Percentiles rank a stretch among this genome's conserved stretches.
Evolutionary conservation across 345 rosid species (phyloP).

Genomic region (Anastatica hierochuntica): DNA sequence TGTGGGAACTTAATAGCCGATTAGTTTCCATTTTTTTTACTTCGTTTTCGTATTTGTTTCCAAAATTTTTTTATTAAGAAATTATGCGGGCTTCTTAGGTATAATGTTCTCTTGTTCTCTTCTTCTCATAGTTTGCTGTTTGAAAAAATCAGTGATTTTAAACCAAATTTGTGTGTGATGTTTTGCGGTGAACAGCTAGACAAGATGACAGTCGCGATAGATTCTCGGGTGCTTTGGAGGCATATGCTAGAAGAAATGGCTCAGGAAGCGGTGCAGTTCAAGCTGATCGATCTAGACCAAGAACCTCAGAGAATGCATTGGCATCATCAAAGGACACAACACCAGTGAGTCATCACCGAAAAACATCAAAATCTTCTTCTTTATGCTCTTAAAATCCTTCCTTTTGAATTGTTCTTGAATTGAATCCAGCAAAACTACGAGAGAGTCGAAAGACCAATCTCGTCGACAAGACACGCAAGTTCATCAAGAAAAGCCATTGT

Average conservation of each 20-base stretch:
- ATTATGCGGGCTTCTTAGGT: no score
- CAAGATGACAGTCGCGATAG: conserved; percentile 56
- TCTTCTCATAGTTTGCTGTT: not conserved
- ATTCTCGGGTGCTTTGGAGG: conserved; percentile 69
- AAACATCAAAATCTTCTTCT: not conserved
- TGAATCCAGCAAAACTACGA: conserved; percentile 46
- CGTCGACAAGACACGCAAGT: conserved; percentile 65
- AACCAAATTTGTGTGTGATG: no score
- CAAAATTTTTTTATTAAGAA: no score
- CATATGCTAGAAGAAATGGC: conserved; percentile 59
- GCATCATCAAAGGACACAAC: conserved; percentile 43
- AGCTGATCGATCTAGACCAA: conserved; percentile 42
- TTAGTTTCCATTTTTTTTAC: not conserved
- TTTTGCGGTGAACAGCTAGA: conserved; percentile 37
- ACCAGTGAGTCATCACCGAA: conserved; percentile 30
- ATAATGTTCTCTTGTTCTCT: no score
- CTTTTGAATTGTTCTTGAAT: conserved; percentile 20
- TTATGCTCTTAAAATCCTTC: not conserved
- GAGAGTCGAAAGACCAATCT: conserved; percentile 37
- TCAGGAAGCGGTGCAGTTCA: conserved; percentile 42
- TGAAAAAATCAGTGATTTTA: no score
- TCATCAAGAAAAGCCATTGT: conserved; percentile 59
- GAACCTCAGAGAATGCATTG: conserved; percentile 48
- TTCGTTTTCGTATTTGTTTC: no score
- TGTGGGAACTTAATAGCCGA: not conserved